phyloP scores from a whole-genome alignment of 495 filamentous ascomycete genomes.

The Penicillium alfredii region DNA sequence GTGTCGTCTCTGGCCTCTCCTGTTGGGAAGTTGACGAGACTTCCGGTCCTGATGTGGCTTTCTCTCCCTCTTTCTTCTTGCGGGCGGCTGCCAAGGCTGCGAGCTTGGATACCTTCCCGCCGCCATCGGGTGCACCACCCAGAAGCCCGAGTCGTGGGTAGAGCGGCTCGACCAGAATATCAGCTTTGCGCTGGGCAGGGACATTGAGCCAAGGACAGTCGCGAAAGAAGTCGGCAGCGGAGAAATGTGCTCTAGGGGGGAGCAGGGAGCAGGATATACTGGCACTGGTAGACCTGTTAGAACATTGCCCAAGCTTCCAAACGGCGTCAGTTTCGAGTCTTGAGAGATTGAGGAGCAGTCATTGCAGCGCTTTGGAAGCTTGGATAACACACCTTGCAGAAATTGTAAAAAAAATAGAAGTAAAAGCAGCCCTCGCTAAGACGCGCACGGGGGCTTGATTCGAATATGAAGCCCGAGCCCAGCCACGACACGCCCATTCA shows the following conservation, averaged over 20 bases:
- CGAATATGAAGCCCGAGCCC: conserved; percentile 24
- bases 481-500: conserved; percentile 22
- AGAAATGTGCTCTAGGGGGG: conserved; percentile 27
- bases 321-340: conserved; percentile 31
- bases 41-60: conserved; percentile 24
- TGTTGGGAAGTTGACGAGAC: conserved; percentile 3
- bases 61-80: conserved; percentile 70
- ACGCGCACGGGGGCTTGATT: neutral
- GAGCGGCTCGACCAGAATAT: conserved; percentile 59
- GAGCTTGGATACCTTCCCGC: conserved; percentile 76
- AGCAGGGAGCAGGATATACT: conserved; percentile 26
- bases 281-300: conserved; percentile 43
- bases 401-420: too few relatives aligned
- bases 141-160: conserved; percentile 58
- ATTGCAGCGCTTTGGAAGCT: conserved; percentile 9
- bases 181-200: conserved; percentile 58
- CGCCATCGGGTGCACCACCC: conserved; percentile 61
- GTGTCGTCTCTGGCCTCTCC: conserved; percentile 14
- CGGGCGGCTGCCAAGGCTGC: conserved; percentile 83
- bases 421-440: neutral
- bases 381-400: conserved; percentile 14
- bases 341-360: conserved; percentile 7
- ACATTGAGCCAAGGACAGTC: conserved; percentile 85
- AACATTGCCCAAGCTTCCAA: conserved; percentile 31
- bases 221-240: conserved; percentile 61